Evolutionary conservation across 495 filamentous ascomycete species (phyloP).

Genomic region (Penicillium lividum): DNA sequence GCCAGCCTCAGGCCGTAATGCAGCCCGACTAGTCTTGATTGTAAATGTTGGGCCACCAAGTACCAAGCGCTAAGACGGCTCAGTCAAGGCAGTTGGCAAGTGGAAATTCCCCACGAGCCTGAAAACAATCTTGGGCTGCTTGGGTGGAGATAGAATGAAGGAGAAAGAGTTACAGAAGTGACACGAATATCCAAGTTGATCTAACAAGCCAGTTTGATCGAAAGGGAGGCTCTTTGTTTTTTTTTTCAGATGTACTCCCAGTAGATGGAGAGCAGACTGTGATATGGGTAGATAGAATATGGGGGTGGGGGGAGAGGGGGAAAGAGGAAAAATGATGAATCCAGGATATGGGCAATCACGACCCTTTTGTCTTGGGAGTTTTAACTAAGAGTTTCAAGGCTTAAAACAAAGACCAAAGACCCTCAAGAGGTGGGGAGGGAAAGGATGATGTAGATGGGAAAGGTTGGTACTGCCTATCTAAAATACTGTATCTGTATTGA

Average conservation of each 20-base stretch:
- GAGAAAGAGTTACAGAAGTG: neutral
- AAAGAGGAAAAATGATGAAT: neutral
- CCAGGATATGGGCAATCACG: slow-evolving; percentile 15
- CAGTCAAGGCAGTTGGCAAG: slow-evolving; percentile 15
- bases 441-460: too few species aligned
- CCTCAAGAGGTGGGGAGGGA: slow-evolving; percentile 15
- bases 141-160: neutral
- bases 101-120: slow-evolving; percentile 19
- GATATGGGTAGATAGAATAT: neutral
- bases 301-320: slow-evolving; percentile 1
- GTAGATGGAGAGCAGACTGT: too few species aligned
- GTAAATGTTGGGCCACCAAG: slow-evolving; percentile 31
- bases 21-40: slow-evolving; percentile 20
- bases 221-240: neutral
- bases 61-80: slow-evolving; percentile 25
- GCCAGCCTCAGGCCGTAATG: slow-evolving; percentile 31
- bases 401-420: neutral
- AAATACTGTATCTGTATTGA: slow-evolving; percentile 33
- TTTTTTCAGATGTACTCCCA: neutral
- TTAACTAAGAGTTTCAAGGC: neutral
- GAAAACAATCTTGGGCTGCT: neutral
- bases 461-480: slow-evolving; percentile 4
- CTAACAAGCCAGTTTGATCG: neutral
- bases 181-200: slow-evolving; percentile 6
- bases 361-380: slow-evolving; percentile 17